Conservation (phyloP, 441 rosid genomes). For the Adansonia grandidieri region DNA sequence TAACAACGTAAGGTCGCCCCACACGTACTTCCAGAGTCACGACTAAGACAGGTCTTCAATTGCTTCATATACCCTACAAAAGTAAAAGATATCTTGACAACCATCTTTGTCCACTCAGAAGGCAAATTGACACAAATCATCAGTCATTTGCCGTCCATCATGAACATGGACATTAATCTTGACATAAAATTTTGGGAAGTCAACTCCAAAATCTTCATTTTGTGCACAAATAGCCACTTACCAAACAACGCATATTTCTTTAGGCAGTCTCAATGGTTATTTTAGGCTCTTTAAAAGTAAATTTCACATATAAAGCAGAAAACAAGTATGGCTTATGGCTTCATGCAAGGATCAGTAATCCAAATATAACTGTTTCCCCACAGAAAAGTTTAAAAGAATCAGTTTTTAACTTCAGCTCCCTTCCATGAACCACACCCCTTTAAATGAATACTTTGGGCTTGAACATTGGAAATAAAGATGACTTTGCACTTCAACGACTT, state of each 20-base stretch:
- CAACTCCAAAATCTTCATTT: conserved; percentile 12
- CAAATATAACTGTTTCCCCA: conserved; percentile 23
- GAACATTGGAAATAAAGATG: conserved; percentile 32
- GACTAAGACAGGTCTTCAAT: conserved; percentile 16
- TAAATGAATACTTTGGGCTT: conserved; percentile 25
- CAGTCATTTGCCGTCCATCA: conserved; percentile 25
- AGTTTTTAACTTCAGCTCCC: conserved; percentile 31
- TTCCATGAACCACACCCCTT: conserved; percentile 36
- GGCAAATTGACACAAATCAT: conserved; percentile 16
- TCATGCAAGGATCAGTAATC: conserved; percentile 28
- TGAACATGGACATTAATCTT: conserved; percentile 18
- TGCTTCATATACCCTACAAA: conserved; percentile 23
- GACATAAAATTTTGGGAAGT: conserved; percentile 26
- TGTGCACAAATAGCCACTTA: conserved; percentile 30
- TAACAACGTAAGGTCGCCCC: conserved; percentile 21
- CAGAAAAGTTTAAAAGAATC: conserved; percentile 28
- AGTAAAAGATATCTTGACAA: conserved; percentile 23
- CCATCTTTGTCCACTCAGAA: conserved; percentile 19
- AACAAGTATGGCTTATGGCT: conserved; percentile 7
- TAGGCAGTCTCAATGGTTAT: conserved; percentile 10
- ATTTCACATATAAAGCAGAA: conserved; percentile 23
- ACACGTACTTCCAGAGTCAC: conserved; percentile 2
- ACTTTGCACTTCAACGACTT: conserved; percentile 51
- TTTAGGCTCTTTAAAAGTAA: conserved; percentile 29
- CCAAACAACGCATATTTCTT: conserved; percentile 23